A percentile compares a stretch with the other conserved stretches of the same genome.
phyloP scores from a whole-genome alignment of 2,329 filamentous ascomycete genomes.

The Fusarium compactum region DNA sequence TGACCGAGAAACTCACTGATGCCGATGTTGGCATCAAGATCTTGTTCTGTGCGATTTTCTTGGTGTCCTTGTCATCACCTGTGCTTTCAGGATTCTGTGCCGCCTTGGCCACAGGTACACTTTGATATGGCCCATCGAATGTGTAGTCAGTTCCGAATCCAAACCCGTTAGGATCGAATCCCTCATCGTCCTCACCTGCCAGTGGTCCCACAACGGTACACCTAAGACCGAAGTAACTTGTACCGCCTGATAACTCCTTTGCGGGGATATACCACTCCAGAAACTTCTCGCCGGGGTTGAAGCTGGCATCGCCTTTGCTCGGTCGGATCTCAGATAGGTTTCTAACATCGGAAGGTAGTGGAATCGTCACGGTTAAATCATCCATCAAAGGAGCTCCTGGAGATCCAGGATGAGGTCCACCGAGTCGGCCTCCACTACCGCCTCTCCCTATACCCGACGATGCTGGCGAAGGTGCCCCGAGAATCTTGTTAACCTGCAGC shows the following conservation, averaged over 20 bases:
- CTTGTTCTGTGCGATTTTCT: conserved; percentile 75
- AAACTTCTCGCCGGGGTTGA: conserved; percentile 76
- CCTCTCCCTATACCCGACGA: conserved; percentile 56
- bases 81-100: conserved; percentile 49
- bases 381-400: conserved; percentile 75
- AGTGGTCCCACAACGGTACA: conserved; percentile 80
- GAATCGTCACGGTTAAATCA: conserved; percentile 81
- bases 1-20: conserved; percentile 77
- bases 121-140: conserved; percentile 70
- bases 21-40: conserved; percentile 85
- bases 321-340: conserved; percentile 86
- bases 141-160: conserved; percentile 65
- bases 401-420: conserved; percentile 63
- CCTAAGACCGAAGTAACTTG: conserved; percentile 77
- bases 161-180: conserved; percentile 64
- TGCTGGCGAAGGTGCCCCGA: conserved; percentile 57
- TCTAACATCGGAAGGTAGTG: conserved; percentile 81
- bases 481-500: conserved; percentile 76
- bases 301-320: conserved; percentile 85
- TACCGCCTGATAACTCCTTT: conserved; percentile 78
- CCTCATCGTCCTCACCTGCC: conserved; percentile 62
- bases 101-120: conserved; percentile 52
- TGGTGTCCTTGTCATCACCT: conserved; percentile 63
- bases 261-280: conserved; percentile 87
- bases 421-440: conserved; percentile 56